Conservation (phyloP, 805 yeast species). For the Lachancea lanzarotensis region DNA sequence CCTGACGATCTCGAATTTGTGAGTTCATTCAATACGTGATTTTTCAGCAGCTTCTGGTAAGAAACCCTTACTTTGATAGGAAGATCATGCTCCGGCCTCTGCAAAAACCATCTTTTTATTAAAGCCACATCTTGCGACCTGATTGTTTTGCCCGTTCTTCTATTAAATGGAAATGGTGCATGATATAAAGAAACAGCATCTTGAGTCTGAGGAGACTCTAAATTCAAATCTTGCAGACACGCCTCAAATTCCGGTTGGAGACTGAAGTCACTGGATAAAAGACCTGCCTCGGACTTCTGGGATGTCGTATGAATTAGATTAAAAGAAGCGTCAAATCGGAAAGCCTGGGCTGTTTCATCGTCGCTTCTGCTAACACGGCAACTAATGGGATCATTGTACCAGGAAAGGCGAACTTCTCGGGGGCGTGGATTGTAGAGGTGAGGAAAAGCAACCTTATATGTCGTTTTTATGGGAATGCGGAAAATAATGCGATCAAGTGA, state of each 20-base stretch:
- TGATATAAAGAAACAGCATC: slow-evolving; percentile 63
- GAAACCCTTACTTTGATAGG: slow-evolving; percentile 81
- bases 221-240: slow-evolving; percentile 40
- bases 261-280: slow-evolving; percentile 29
- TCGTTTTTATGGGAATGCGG: slow-evolving; percentile 70
- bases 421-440: slow-evolving; percentile 75
- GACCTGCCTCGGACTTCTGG: slow-evolving; percentile 26
- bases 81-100: slow-evolving; percentile 52
- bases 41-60: slow-evolving; percentile 81
- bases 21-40: slow-evolving; percentile 63
- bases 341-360: slow-evolving; percentile 41
- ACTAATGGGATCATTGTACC: slow-evolving; percentile 60
- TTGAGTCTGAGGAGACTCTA: slow-evolving; percentile 43
- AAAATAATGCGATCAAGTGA: slow-evolving; percentile 81
- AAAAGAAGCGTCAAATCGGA: slow-evolving; percentile 45
- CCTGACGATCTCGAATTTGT: slow-evolving; percentile 41
- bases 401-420: slow-evolving; percentile 50
- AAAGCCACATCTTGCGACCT: slow-evolving; percentile 89
- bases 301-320: slow-evolving; percentile 46
- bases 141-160: slow-evolving; percentile 60
- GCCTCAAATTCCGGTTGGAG: slow-evolving; percentile 45
- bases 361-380: slow-evolving; percentile 41
- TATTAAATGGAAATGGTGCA: slow-evolving; percentile 83
- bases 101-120: slow-evolving; percentile 73
- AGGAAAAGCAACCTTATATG: slow-evolving; percentile 82